A percentile compares a stretch with the other conserved stretches of the same genome.
phyloP scores from a whole-genome alignment of 1,284 basidiomycete species.

The Lentinula novae-zelandiae region DNA sequence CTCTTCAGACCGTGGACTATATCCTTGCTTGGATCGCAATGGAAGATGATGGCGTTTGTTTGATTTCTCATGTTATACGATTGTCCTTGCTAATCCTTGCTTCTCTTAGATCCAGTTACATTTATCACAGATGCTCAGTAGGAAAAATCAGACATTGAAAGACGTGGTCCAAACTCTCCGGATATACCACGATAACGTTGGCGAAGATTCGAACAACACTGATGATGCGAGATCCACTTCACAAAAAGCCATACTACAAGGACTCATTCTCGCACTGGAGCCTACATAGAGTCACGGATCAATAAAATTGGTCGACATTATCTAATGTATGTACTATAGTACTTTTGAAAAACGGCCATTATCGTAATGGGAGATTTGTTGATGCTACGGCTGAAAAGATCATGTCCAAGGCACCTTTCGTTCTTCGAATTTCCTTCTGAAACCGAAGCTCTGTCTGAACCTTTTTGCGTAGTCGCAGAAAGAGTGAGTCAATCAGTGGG shows the following conservation, averaged over 20 bases:
- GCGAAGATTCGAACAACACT: conserved; percentile 38
- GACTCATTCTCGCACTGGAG: conserved; percentile 65
- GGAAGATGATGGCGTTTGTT: conserved; percentile 94
- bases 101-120: conserved; percentile 67
- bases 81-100: conserved; percentile 13
- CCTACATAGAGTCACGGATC: conserved; percentile 14
- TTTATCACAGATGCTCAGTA: conserved; percentile 66
- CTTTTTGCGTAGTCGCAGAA: conserved; percentile 81
- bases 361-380: conserved; percentile 18
- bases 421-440: conserved; percentile 82
- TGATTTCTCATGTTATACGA: not conserved
- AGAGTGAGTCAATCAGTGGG: conserved; percentile 86
- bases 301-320: not conserved
- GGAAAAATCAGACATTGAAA: conserved; percentile 63
- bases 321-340: conserved; percentile 7
- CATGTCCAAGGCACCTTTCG: conserved; percentile 92
- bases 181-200: conserved; percentile 71
- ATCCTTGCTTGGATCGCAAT: conserved; percentile 93
- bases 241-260: conserved; percentile 67
- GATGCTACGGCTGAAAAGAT: conserved; percentile 67
- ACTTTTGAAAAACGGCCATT: not conserved
- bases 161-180: conserved; percentile 65
- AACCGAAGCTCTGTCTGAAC: conserved; percentile 86
- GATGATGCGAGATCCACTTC: conserved; percentile 34
- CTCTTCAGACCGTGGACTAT: conserved; percentile 89